Evolutionary conservation across 768 basidiomycete species (phyloP).

Genomic region (Lentinus tigrinus): DNA sequence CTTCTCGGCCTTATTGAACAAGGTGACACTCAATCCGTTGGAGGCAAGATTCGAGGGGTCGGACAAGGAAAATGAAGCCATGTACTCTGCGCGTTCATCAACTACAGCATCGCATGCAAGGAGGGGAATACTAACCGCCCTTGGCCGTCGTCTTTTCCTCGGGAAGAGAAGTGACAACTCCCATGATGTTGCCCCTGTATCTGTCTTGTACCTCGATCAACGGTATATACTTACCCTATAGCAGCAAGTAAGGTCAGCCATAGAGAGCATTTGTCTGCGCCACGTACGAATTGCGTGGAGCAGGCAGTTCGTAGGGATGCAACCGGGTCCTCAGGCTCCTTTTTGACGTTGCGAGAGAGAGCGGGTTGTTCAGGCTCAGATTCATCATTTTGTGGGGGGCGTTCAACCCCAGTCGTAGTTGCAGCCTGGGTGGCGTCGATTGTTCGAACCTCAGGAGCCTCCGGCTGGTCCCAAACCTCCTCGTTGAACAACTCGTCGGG

Average conservation of each 20-base stretch:
- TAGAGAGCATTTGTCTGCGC: background rate
- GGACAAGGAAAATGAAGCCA: constrained; percentile 42
- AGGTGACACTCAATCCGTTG: constrained; percentile 41
- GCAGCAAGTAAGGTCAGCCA: background rate
- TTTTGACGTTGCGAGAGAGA: background rate
- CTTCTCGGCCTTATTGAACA: constrained; percentile 49
- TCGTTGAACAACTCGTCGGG: background rate
- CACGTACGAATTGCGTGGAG: background rate
- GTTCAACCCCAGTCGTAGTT: background rate
- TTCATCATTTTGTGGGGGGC: too few relatives aligned
- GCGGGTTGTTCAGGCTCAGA: too few relatives aligned
- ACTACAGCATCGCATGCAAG: background rate
- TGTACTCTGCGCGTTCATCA: constrained; percentile 40
- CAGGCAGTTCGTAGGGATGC: background rate
- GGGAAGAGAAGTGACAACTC: constrained; percentile 26
- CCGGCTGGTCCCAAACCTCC: background rate
- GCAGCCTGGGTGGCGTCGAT: background rate
- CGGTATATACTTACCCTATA: constrained; percentile 8
- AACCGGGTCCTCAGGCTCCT: background rate
- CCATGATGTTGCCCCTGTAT: constrained; percentile 30
- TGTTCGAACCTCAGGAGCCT: background rate
- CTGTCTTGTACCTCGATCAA: background rate
- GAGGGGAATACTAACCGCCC: constrained; percentile 21
- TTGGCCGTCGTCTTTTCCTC: constrained; percentile 19
- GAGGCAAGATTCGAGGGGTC: constrained; percentile 51